These are phyloP conservation scores for Dentipellis fragilis DNA, from an alignment of 768 basidiomycete species.

Conservation along the genomic window DNA sequence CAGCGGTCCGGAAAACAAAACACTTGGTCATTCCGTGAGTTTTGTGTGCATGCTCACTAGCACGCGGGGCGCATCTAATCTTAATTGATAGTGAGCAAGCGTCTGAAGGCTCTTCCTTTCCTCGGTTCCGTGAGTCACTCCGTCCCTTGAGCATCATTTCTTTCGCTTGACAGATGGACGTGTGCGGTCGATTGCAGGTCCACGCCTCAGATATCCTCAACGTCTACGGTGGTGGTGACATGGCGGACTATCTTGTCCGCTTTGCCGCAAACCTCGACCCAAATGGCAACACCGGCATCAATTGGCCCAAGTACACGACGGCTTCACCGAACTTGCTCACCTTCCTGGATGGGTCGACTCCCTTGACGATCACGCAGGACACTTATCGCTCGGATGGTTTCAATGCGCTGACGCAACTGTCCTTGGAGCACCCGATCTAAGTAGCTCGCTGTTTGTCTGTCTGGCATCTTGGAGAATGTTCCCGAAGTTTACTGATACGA, in stretches of 20 bases:
- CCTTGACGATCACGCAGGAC: constrained; percentile 9
- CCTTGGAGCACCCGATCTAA: neutral
- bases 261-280: constrained; percentile 20
- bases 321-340: constrained; percentile 4
- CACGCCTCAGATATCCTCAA: constrained; percentile 7
- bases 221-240: constrained; percentile 4
- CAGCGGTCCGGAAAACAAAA: constrained; percentile 21
- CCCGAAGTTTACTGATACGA: no score
- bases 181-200: neutral
- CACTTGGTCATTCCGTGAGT: constrained; percentile 26
- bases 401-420: neutral
- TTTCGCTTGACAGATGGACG: neutral
- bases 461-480: no score
- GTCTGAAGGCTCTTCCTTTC: constrained; percentile 17
- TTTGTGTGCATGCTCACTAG: neutral
- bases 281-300: constrained; percentile 10
- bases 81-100: constrained; percentile 22
- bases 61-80: neutral
- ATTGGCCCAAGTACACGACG: constrained; percentile 10
- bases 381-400: constrained; percentile 11
- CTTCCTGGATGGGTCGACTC: constrained; percentile 3
- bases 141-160: constrained; percentile 9
- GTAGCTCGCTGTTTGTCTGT: neutral
- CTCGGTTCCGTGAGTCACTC: constrained; percentile 17
- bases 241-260: constrained; percentile 13